Base-by-base conservation (phyloP, 2,329 filamentous ascomycete genomes). In the Pyrenochaeta sp. region DNA sequence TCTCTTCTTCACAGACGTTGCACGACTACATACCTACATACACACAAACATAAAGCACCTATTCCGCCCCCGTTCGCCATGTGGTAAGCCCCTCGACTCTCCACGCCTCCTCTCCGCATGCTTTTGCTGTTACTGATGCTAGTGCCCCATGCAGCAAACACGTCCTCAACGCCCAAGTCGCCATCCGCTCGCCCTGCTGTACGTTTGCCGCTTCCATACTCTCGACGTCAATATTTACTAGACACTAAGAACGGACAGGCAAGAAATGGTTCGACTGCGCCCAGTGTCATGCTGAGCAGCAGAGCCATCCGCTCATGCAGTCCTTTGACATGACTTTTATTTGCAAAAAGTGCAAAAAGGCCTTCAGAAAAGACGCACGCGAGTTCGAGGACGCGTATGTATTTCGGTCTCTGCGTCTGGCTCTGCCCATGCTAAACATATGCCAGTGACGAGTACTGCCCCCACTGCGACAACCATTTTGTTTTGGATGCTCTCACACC, bases 341-440 rank as follows among this genome's bases (percentile, higher is more conserved):
- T 38, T 99, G 94, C 83, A 99, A 99, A 66, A 99, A 99, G 78
- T 99, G 94, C 85, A 92, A 88, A 61, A 99, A 99, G 76, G 92
- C 87, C 74, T 99, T 99, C 79, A 88, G 94, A 59, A 99, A 97
- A 71, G 90, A 99, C 64, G 88, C 88, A 31, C 77, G 84, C 55
- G 89, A 96, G 71, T 96, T 96, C 63, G 94, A 99, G 60, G 94
- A 99, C 61, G 87, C 53, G 53, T 55, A 32, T 29, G 40, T 44
- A 20, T 28, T n/a, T 11, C 19, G 55, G 9, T n/a, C 5, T 7
- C 7, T 20, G 20, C 7, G 13, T 20, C 11, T 15, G 7, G 19
- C 41, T 23, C 24, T 3, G 28, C 21, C 22, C 17, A 19, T 35
- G 44, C 59, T 58, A 40, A 50, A 35, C 22, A 26, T 47, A 32